Conservation (phyloP, 805 yeast genomes). For the Maudiozyma turicensis region DNA sequence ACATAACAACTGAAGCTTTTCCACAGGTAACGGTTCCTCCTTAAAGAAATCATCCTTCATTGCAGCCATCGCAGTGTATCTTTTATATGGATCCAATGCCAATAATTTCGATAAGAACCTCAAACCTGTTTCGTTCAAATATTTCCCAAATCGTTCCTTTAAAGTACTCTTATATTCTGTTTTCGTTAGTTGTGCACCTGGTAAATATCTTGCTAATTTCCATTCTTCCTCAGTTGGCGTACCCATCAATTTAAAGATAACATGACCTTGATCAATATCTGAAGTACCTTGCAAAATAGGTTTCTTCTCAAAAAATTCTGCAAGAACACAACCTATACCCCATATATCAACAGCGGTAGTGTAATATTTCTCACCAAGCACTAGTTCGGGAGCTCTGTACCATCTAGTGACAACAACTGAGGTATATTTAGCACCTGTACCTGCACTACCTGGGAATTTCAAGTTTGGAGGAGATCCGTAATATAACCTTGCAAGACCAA, state of each 20-base stretch:
- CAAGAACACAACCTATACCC: constrained; percentile 96
- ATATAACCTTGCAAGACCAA: constrained; percentile 80
- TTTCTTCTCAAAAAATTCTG: constrained; percentile 69
- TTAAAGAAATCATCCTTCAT: constrained; percentile 59
- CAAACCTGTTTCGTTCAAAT: constrained; percentile 36
- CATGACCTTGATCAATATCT: constrained; percentile 80
- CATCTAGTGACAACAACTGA: constrained; percentile 89
- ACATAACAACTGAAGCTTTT: constrained; percentile 48
- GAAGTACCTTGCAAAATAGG: constrained; percentile 82
- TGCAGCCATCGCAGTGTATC: constrained; percentile 77
- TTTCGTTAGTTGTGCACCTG: constrained; percentile 35
- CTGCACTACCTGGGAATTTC: constrained; percentile 38
- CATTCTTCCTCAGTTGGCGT: constrained; percentile 54
- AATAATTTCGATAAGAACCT: constrained; percentile 53
- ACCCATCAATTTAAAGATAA: constrained; percentile 75
- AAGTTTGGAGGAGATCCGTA: constrained; percentile 50
- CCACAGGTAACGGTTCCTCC: constrained; percentile 56
- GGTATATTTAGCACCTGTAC: constrained; percentile 37
- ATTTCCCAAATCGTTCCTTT: constrained; percentile 37
- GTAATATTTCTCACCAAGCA: constrained; percentile 75
- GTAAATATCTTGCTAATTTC: constrained; percentile 53
- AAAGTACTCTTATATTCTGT: constrained; percentile 33
- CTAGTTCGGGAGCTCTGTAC: constrained; percentile 93
- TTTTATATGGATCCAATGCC: constrained; percentile 55
- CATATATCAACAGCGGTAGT: constrained; percentile 95